Percentiles rank a stretch among this genome's conserved stretches.
Conservation (phyloP, 2,329 filamentous ascomycete species). For the Parastagonospora nodorum region DNA sequence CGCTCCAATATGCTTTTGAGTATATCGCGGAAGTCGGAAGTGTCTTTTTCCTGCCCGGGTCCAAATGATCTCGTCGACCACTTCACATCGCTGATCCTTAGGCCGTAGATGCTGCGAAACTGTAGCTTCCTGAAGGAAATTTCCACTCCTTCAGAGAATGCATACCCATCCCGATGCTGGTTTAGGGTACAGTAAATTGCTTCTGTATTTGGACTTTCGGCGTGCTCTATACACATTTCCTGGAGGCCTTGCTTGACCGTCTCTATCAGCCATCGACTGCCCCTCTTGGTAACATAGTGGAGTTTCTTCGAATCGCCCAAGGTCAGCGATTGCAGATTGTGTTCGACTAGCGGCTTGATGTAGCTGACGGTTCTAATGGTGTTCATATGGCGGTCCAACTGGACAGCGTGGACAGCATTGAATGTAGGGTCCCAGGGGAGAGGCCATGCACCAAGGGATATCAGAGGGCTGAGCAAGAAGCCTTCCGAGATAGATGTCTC, state of each 20-base stretch:
- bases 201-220: conserved; percentile 14
- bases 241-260: conserved; percentile 25
- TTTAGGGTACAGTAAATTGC: conserved; percentile 28
- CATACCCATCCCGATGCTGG: conserved; percentile 26
- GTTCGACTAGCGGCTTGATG: conserved; percentile 6
- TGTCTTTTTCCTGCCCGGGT: conserved; percentile 3
- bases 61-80: conserved; percentile 22
- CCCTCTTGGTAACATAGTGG: conserved; percentile 31
- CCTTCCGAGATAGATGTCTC: conserved; percentile 20
- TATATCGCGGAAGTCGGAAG: conserved; percentile 22
- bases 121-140: conserved; percentile 34
- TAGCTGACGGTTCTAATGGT: conserved; percentile 2
- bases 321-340: conserved; percentile 17
- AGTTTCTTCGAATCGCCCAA: conserved; percentile 31
- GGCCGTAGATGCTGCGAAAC: conserved; percentile 30
- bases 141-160: conserved; percentile 23
- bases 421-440: conserved; percentile 34
- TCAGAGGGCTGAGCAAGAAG: conserved; percentile 25
- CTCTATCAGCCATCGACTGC: conserved; percentile 31
- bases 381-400: conserved; percentile 22
- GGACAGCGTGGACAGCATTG: conserved; percentile 20
- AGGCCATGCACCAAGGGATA: conserved; percentile 30
- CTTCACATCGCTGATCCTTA: conserved; percentile 24
- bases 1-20: conserved; percentile 24
- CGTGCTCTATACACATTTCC: conserved; percentile 30